These are phyloP conservation scores for Cryptococcus floricola DNA, from an alignment of 1,284 basidiomycete genomes.

Conservation along the genomic window DNA sequence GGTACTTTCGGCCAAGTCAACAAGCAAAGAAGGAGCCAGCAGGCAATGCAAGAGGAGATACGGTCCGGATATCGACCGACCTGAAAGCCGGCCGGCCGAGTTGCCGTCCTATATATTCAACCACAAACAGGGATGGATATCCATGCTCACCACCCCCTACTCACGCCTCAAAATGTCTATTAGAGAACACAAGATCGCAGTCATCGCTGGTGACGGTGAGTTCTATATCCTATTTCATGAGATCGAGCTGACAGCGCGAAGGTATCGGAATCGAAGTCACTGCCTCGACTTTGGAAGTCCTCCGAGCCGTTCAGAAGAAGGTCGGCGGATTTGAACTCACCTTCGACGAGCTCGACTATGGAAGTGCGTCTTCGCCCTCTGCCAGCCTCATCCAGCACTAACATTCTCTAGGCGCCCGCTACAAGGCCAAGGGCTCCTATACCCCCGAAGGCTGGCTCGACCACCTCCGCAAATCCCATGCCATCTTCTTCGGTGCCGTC, in stretches of 20 bases:
- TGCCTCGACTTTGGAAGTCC: slow-evolving; percentile 45
- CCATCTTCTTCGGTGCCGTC: slow-evolving; percentile 50
- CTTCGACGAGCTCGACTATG: slow-evolving; percentile 48
- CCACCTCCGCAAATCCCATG: slow-evolving; percentile 38
- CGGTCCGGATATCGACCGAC: no score
- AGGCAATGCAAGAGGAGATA: no score
- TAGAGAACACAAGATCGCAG: slow-evolving; percentile 51
- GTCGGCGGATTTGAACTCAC: slow-evolving; percentile 37
- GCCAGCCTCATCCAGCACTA: neutral
- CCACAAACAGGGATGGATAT: no score
- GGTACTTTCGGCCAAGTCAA: no score
- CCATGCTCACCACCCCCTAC: neutral
- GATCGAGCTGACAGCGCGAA: neutral
- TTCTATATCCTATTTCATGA: neutral
- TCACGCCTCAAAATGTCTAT: neutral
- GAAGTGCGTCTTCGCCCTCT: slow-evolving; percentile 15
- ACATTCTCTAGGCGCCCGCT: slow-evolving; percentile 14
- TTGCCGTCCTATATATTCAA: no score
- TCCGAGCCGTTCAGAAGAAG: slow-evolving; percentile 27
- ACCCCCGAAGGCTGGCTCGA: slow-evolving; percentile 47
- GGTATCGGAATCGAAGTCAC: slow-evolving; percentile 55
- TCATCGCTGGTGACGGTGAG: slow-evolving; percentile 56
- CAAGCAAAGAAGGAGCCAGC: no score
- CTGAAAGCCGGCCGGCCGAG: no score
- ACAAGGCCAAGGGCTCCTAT: slow-evolving; percentile 44